Evolutionary conservation across 805 yeast species (phyloP).

Genomic region (Metschnikowia arizonensis): DNA sequence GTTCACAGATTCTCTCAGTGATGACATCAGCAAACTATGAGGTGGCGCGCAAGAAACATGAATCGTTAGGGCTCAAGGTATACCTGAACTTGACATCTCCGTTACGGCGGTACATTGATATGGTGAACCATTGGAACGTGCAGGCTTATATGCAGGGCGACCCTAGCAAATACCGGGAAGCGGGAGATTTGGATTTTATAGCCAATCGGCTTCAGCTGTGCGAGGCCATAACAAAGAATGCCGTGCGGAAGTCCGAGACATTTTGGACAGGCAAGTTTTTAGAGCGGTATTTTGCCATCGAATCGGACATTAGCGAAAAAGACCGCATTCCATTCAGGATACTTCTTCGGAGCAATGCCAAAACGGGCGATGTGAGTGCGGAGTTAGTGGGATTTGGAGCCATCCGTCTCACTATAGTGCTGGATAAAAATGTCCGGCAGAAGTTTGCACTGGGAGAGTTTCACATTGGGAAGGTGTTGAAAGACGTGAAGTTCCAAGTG

Average conservation of each 20-base stretch:
- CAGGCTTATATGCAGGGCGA: slow-evolving; percentile 9
- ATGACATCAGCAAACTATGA: slow-evolving; percentile 52
- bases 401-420: slow-evolving; percentile 22
- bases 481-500: slow-evolving; percentile 18
- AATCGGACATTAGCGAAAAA: slow-evolving; percentile 14
- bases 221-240: slow-evolving; percentile 35
- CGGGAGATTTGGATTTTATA: slow-evolving; percentile 30
- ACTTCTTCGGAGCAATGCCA: slow-evolving; percentile 24
- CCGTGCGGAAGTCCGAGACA: slow-evolving; percentile 23
- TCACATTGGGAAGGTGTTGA: slow-evolving; percentile 23
- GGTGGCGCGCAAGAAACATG: slow-evolving; percentile 46
- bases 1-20: slow-evolving; percentile 41
- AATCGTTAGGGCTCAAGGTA: slow-evolving; percentile 54
- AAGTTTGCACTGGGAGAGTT: slow-evolving; percentile 20
- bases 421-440: slow-evolving; percentile 18
- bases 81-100: slow-evolving; percentile 72
- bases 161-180: background rate
- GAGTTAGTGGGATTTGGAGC: slow-evolving; percentile 25
- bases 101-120: slow-evolving; percentile 25
- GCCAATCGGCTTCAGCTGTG: slow-evolving; percentile 43
- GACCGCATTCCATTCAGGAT: slow-evolving; percentile 23
- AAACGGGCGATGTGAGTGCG: slow-evolving; percentile 25
- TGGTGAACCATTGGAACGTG: slow-evolving; percentile 72
- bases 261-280: slow-evolving; percentile 40
- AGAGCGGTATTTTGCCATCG: slow-evolving; percentile 23